Conservation (phyloP, 2,329 filamentous ascomycete species). For the Lecanicillium sp. region DNA sequence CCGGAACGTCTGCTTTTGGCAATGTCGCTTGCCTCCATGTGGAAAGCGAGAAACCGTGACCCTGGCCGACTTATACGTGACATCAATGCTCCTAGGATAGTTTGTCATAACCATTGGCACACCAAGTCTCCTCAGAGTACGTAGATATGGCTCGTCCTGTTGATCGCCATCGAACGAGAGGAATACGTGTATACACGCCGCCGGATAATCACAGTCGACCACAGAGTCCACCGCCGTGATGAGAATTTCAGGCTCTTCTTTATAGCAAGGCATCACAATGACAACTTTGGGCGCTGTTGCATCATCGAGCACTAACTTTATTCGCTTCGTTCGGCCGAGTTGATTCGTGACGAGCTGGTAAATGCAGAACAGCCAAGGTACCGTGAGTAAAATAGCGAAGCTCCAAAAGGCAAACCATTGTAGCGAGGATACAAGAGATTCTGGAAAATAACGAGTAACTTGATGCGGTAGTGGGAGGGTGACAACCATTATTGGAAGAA, state of each 20-base stretch:
- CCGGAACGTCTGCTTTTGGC: conserved; percentile 87
- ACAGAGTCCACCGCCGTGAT: conserved; percentile 84
- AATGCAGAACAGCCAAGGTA: conserved; percentile 90
- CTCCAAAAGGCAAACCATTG: conserved; percentile 97
- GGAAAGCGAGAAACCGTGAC: conserved; percentile 88
- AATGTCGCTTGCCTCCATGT: conserved; percentile 88
- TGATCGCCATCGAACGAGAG: conserved; percentile 89
- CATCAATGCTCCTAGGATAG: conserved; percentile 86
- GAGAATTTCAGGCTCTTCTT: conserved; percentile 77
- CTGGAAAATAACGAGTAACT: conserved; percentile 66
- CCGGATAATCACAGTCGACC: conserved; percentile 87
- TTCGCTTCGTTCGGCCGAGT: conserved; percentile 70
- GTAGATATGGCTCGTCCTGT: conserved; percentile 81
- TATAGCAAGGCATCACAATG: conserved; percentile 95
- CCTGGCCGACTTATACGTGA: conserved; percentile 71
- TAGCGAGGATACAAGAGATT: conserved; percentile 57
- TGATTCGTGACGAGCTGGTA: conserved; percentile 86
- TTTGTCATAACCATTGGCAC: conserved; percentile 67
- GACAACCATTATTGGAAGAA: conserved; percentile 89
- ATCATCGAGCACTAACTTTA: conserved; percentile 79
- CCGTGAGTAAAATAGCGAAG: conserved; percentile 73
- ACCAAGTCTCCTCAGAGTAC: conserved; percentile 76
- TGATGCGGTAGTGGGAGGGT: conserved; percentile 74
- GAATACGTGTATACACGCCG: conserved; percentile 88
- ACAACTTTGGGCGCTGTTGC: conserved; percentile 85